Evolutionary conservation across 1,139 yeast species (phyloP).

Genomic region (Arxiozyma telluris): DNA sequence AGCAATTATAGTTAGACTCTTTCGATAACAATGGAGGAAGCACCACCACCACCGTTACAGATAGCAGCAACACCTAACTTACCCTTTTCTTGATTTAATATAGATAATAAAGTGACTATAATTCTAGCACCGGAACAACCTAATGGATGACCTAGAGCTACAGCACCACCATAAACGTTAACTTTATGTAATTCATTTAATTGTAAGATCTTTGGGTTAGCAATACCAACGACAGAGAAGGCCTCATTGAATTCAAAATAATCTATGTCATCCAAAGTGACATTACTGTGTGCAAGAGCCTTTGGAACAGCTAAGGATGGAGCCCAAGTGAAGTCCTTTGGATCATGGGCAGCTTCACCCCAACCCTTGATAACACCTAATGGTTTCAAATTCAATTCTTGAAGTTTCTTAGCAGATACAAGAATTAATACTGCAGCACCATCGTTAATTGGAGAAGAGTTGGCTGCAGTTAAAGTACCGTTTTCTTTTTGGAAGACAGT

Average conservation of each 20-base stretch:
- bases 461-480: conserved; percentile 95
- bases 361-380: conserved; percentile 82
- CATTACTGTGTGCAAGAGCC: conserved; percentile 80
- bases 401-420: conserved; percentile 72
- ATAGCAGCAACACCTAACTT: conserved; percentile 90
- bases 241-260: conserved; percentile 92
- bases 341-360: conserved; percentile 97
- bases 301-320: conserved; percentile 92
- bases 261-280: conserved; percentile 44
- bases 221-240: conserved; percentile 89
- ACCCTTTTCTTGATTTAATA: conserved; percentile 74
- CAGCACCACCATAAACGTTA: conserved; percentile 97
- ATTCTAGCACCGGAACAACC: conserved; percentile 98
- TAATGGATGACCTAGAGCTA: conserved; percentile 93
- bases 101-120: conserved; percentile 70
- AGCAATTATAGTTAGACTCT: conserved; percentile 26
- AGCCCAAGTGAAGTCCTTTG: conserved; percentile 89
- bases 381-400: conserved; percentile 79
- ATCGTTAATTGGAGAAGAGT: conserved; percentile 90
- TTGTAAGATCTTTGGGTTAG: conserved; percentile 68
- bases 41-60: conserved; percentile 99
- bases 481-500: conserved; percentile 85
- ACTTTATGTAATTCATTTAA: conserved; percentile 55
- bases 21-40: conserved; percentile 74
- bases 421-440: conserved; percentile 94